Base-by-base conservation (phyloP, 202 grass and related monocot species). In the Carex arenaria region DNA sequence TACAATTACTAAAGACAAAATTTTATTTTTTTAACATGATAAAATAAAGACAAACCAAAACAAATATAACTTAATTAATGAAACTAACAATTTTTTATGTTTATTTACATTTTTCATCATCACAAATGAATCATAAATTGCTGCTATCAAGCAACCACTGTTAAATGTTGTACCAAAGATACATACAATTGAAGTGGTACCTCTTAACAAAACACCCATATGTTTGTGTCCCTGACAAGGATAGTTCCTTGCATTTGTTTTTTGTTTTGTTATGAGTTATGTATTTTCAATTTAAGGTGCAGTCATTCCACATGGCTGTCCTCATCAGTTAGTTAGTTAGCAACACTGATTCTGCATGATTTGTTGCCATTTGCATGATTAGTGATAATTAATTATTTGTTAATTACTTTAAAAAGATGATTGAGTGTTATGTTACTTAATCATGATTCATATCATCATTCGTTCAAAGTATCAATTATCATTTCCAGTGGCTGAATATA, bases 271-370 rank as follows among this genome's bases (percentile, higher is more conserved):
- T 57, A 18, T 56, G 22, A 6, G 17, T 76, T 76, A 2, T 53
- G 7, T 10, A 55, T 54, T 51, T 51, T 51, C 11, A 17, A 17
- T 80, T 80, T 80, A 43, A 80, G 78, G 38, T 76, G 72, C 78
- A 80, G 40, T 31, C 78, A 80, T 11, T 49, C 23, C 78, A 81
- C 78, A 49, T 81, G 78, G 32, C 19, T 17, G 20, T 81, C 78
- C 3, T 45, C 1, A 64, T 65, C 60, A 18, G 26, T 72, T 49
- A 22, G 40, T 42, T 42, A 42, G 40, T 42, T 42, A 42, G 14
- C 5, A 49, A 72, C 38, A 22, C 61, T 63, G 17, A 1, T 63
- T 23, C 59, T 38, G 67, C 38, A 4, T 71, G 5, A 71, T 71
- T 59, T 36, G 38, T n/a, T 71, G 9, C 18, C 23, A 71, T 71